These are phyloP conservation scores for Cytospora mali DNA, from an alignment of 2,329 filamentous ascomycete species.

Conservation along the genomic window DNA sequence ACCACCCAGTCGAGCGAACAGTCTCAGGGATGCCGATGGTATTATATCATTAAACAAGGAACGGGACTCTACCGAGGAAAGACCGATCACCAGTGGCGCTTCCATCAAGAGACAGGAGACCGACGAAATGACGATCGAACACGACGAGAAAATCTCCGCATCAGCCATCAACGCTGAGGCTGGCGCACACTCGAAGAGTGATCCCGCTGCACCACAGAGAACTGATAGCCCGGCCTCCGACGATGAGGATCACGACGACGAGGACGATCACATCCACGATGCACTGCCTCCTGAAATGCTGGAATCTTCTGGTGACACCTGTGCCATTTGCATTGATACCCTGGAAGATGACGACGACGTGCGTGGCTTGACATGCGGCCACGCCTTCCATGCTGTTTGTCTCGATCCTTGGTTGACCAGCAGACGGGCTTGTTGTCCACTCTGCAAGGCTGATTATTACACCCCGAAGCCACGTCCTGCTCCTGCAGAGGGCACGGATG, in stretches of 20 bases:
- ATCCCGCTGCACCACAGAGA: constrained; percentile 24
- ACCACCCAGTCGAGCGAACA: constrained; percentile 72
- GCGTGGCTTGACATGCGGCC: constrained; percentile 91
- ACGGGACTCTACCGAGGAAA: constrained; percentile 47
- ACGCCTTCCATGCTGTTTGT: constrained; percentile 95
- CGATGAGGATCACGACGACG: constrained; percentile 64
- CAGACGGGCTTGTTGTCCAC: constrained; percentile 89
- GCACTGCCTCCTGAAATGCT: constrained; percentile 81
- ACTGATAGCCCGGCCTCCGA: constrained; percentile 23
- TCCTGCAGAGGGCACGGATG: constrained; percentile 45
- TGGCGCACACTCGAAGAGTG: constrained; percentile 19
- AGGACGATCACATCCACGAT: constrained; percentile 80
- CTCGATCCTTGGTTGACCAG: constrained; percentile 96
- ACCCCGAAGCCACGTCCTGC: constrained; percentile 81
- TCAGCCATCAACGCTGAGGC: background rate
- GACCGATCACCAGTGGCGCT: constrained; percentile 37
- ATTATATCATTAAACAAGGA: constrained; percentile 52
- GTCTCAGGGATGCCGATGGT: constrained; percentile 68
- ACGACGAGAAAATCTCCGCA: constrained; percentile 21
- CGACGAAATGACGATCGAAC: constrained; percentile 21
- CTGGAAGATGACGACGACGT: constrained; percentile 96
- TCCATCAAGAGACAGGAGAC: constrained; percentile 36
- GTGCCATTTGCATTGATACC: constrained; percentile 93
- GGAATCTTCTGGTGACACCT: constrained; percentile 83
- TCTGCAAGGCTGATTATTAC: constrained; percentile 98